These are phyloP conservation scores for Gracilaria domingensis DNA, from an alignment of 23 red algal genomes.

Conservation along the genomic window DNA sequence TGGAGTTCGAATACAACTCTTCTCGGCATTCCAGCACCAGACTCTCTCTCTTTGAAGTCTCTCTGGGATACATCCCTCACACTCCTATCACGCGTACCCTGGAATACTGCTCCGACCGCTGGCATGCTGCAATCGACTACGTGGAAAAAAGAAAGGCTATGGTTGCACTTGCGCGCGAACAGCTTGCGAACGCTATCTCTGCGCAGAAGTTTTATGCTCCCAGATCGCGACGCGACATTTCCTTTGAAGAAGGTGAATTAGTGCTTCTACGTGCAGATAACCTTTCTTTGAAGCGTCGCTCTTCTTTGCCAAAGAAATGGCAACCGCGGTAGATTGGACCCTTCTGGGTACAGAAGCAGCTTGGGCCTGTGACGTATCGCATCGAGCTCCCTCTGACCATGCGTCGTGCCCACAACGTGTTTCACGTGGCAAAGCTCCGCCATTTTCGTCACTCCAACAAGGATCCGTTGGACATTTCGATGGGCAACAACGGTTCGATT, in stretches of 20 bases:
- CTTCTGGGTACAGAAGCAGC: neutral
- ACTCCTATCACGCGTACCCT: neutral
- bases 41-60: conserved; percentile 26
- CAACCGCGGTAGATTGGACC: conserved; percentile 10
- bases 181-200: neutral
- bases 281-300: neutral
- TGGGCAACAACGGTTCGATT: neutral
- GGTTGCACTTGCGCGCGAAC: neutral
- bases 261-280: neutral
- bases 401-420: neutral
- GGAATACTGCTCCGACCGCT: neutral
- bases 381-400: conserved; percentile 26
- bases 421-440: neutral
- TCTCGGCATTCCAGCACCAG: neutral
- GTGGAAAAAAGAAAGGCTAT: neutral
- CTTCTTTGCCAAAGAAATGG: neutral
- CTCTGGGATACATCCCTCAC: neutral
- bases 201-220: neutral
- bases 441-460: neutral
- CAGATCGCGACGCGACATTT: neutral
- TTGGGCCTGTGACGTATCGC: conserved; percentile 9
- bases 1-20: conserved; percentile 21
- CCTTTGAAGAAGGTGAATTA: conserved; percentile 1
- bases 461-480: neutral
- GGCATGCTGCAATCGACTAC: neutral